Conservation (phyloP, 805 yeast species). For the Priceomyces castillae region DNA sequence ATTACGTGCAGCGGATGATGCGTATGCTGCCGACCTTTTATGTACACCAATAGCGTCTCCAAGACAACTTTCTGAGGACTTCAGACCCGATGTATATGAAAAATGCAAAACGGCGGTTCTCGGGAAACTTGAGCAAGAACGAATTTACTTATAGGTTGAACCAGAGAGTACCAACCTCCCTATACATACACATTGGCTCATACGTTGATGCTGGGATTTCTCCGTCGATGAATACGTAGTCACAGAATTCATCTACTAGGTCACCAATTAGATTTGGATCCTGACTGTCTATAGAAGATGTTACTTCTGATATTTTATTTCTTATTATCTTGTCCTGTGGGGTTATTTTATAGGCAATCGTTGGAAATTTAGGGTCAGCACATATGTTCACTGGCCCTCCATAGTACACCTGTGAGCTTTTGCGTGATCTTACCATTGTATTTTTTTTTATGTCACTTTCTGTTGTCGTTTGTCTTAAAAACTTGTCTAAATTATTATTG, state of each 20-base stretch:
- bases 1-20: not conserved
- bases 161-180: not conserved
- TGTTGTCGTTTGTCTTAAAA: no score
- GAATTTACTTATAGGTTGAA: conserved; percentile 3
- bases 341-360: no score
- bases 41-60: not conserved
- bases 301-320: not conserved
- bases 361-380: no score
- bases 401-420: no score
- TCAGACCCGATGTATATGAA: conserved; percentile 21
- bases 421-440: no score
- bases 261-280: not conserved
- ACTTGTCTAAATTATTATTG: not conserved
- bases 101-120: conserved; percentile 28
- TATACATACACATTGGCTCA: not conserved
- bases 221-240: conserved; percentile 2
- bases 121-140: conserved; percentile 21
- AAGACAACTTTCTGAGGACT: conserved; percentile 5
- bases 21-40: not conserved
- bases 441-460: no score
- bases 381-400: no score
- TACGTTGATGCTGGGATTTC: conserved; percentile 5
- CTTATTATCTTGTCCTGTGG: not conserved
- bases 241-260: not conserved
- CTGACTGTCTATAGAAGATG: not conserved